Conservation (phyloP, 805 yeast species). For the Saccharomycopsis capsularis region DNA sequence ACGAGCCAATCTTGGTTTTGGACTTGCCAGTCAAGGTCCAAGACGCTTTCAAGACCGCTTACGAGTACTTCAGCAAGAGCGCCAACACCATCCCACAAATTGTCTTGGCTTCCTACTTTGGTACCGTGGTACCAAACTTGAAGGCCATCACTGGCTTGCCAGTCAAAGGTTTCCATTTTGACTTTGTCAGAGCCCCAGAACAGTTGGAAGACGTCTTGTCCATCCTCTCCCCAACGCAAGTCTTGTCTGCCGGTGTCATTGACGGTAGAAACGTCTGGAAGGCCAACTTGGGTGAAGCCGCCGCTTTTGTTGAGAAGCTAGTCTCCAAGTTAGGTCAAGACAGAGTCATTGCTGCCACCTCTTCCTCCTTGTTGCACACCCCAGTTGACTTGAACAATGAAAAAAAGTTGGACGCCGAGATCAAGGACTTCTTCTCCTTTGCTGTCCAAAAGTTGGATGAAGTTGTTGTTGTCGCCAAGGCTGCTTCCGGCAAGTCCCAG, state of each 20-base stretch:
- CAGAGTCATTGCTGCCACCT: conserved; percentile 88
- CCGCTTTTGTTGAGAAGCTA: conserved; percentile 75
- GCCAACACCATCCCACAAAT: conserved; percentile 68
- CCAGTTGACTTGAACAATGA: conserved; percentile 95
- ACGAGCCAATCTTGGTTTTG: conserved; percentile 93
- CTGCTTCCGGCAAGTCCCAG: conserved; percentile 59
- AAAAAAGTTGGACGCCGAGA: conserved; percentile 80
- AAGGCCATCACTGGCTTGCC: conserved; percentile 83
- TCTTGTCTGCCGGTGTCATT: conserved; percentile 91
- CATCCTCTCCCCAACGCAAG: conserved; percentile 62
- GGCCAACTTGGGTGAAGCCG: conserved; percentile 85
- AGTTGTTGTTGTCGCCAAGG: conserved; percentile 86
- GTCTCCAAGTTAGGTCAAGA: conserved; percentile 78
- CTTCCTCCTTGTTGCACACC: conserved; percentile 85
- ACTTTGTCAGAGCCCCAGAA: conserved; percentile 92
- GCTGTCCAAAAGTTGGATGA: conserved; percentile 94
- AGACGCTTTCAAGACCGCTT: conserved; percentile 85
- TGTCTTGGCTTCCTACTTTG: conserved; percentile 87
- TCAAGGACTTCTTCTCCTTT: conserved; percentile 97
- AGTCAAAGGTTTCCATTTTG: conserved; percentile 93
- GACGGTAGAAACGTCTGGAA: conserved; percentile 99
- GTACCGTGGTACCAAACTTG: conserved; percentile 97
- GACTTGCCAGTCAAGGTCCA: conserved; percentile 82
- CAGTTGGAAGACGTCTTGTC: conserved; percentile 80
- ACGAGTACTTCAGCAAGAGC: conserved; percentile 61